Evolutionary conservation across 805 yeast genomes (phyloP).

Genomic region (Middelhovenomyces tepae): DNA sequence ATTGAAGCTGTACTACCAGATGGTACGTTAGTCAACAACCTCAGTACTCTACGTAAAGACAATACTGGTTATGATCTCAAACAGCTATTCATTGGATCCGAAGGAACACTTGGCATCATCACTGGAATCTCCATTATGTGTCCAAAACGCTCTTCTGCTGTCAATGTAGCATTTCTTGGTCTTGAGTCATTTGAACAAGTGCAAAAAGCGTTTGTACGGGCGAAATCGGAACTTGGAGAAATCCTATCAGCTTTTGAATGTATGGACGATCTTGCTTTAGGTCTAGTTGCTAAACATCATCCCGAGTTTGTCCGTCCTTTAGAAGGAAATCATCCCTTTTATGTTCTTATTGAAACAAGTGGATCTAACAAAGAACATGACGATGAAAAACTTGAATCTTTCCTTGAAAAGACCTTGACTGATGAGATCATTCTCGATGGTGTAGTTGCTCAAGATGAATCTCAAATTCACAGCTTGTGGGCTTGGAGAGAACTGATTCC

Average conservation of each 20-base stretch:
- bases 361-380: slow-evolving; percentile 94
- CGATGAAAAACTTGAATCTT: slow-evolving; percentile 76
- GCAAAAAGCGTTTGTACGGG: slow-evolving; percentile 67
- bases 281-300: slow-evolving; percentile 34
- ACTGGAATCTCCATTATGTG: slow-evolving; percentile 87
- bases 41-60: slow-evolving; percentile 84
- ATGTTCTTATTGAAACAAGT: slow-evolving; percentile 87
- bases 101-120: slow-evolving; percentile 84
- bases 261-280: slow-evolving; percentile 70
- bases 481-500: slow-evolving; percentile 92
- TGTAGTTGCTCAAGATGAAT: slow-evolving; percentile 89
- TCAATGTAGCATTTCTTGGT: slow-evolving; percentile 84
- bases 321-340: slow-evolving; percentile 77
- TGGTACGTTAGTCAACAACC: slow-evolving; percentile 71
- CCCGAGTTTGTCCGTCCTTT: slow-evolving; percentile 61
- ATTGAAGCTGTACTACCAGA: slow-evolving; percentile 88
- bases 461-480: slow-evolving; percentile 80
- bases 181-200: slow-evolving; percentile 76
- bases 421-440: slow-evolving; percentile 83
- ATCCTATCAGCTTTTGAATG: slow-evolving; percentile 88
- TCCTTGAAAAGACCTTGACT: slow-evolving; percentile 80
- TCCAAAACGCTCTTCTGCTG: slow-evolving; percentile 78
- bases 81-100: slow-evolving; percentile 88
- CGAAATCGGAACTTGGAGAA: slow-evolving; percentile 72
- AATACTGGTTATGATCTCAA: slow-evolving; percentile 92